Conservation (phyloP, 129 eudicot genomes). For the Glebionis coronaria region DNA sequence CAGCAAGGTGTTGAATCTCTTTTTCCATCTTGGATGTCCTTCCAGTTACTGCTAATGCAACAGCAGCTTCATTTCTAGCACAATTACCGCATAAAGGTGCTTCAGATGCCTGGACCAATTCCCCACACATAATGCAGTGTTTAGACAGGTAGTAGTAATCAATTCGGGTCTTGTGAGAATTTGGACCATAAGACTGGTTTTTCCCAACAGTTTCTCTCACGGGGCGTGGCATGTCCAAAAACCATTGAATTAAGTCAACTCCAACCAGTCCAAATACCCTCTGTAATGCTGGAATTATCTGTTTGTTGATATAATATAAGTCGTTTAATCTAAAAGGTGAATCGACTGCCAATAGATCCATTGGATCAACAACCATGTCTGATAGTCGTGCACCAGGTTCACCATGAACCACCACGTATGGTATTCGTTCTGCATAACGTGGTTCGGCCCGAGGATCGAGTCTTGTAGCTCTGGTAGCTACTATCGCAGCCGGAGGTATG, state of each 20-base stretch:
- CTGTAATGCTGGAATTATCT: constrained; percentile 89
- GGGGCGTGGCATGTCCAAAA: constrained; percentile 75
- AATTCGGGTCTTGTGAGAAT: constrained; percentile 63
- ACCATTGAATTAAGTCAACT: constrained; percentile 77
- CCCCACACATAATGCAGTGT: constrained; percentile 83
- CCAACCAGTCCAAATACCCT: constrained; percentile 92
- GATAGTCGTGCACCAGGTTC: constrained; percentile 91
- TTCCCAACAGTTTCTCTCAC: constrained; percentile 61
- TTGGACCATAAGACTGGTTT: constrained; percentile 36
- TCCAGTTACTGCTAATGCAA: constrained; percentile 55
- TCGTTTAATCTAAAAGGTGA: constrained; percentile 85
- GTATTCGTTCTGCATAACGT: constrained; percentile 87
- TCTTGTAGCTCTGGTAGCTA: constrained; percentile 86
- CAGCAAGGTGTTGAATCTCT: constrained; percentile 84
- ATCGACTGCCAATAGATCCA: constrained; percentile 66
- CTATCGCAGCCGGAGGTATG: constrained; percentile 96
- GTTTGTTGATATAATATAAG: constrained; percentile 88
- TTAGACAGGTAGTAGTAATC: constrained; percentile 81
- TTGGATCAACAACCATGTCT: constrained; percentile 88
- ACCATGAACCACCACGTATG: constrained; percentile 86
- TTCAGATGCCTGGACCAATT: constrained; percentile 56
- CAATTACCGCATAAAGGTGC: constrained; percentile 59
- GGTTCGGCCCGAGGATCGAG: constrained; percentile 94
- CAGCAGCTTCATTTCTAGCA: constrained; percentile 52
- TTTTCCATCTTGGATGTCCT: constrained; percentile 75